These are phyloP conservation scores for Penicillium herquei DNA, from an alignment of 495 filamentous ascomycete species.

Conservation along the genomic window DNA sequence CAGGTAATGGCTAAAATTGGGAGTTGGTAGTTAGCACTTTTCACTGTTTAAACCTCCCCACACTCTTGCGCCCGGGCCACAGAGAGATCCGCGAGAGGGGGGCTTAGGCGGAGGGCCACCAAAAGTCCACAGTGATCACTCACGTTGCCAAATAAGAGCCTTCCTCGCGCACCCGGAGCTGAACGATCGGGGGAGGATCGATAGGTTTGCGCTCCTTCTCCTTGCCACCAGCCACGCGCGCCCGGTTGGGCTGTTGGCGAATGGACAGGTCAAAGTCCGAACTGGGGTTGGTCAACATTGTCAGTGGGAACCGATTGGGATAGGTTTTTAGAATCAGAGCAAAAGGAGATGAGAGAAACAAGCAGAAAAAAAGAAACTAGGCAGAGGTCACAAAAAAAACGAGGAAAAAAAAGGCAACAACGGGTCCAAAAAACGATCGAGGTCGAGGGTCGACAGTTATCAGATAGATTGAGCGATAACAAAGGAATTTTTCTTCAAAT, in stretches of 20 bases:
- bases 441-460: not conserved
- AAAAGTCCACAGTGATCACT: slow-evolving; percentile 21
- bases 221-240: slow-evolving; percentile 69
- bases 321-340: slow-evolving; percentile 26
- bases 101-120: slow-evolving; percentile 4
- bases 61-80: too few relatives aligned
- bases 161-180: slow-evolving; percentile 69
- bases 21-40: not conserved
- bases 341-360: slow-evolving; percentile 11
- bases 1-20: slow-evolving; percentile 57
- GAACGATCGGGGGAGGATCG: slow-evolving; percentile 91
- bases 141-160: slow-evolving; percentile 70
- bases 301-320: slow-evolving; percentile 31
- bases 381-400: not conserved
- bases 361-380: too few relatives aligned
- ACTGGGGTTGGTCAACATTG: slow-evolving; percentile 44
- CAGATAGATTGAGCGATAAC: not conserved
- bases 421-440: not conserved
- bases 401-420: slow-evolving; percentile 8
- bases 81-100: not conserved
- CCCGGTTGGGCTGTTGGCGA: slow-evolving; percentile 64
- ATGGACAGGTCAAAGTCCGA: slow-evolving; percentile 62
- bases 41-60: too few relatives aligned
- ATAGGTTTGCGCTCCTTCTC: slow-evolving; percentile 91
- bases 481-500: not conserved